Conservation (phyloP, 2,329 filamentous ascomycete species). For the Thelonectria discophora region DNA sequence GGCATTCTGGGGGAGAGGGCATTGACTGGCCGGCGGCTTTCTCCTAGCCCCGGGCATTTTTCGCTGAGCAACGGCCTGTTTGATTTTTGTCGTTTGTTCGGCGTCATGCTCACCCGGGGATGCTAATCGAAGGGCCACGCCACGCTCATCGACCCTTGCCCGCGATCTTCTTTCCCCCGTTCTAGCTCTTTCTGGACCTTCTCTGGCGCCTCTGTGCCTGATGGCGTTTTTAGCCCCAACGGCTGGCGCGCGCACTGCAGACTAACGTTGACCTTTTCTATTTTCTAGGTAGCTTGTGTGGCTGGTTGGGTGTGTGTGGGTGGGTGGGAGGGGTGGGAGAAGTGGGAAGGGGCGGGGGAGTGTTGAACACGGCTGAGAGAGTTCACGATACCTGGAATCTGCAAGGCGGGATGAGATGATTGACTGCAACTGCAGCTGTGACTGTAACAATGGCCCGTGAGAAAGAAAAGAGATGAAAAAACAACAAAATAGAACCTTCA, state of each 20-base stretch:
- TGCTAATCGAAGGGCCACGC: slow-evolving; percentile 6
- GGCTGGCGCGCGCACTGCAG: not conserved
- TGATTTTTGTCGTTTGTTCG: slow-evolving; percentile 15
- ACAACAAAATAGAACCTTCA: not conserved
- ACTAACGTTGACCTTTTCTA: not conserved
- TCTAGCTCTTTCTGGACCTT: slow-evolving; percentile 22
- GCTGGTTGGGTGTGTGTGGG: slow-evolving; percentile 1
- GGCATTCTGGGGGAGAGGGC: not conserved
- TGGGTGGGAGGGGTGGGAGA: not conserved
- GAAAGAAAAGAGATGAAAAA: not conserved
- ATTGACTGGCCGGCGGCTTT: not conserved
- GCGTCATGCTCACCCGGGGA: not conserved
- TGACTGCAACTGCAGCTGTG: slow-evolving; percentile 1
- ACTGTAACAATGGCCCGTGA: slow-evolving; percentile 3
- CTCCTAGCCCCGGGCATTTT: not conserved
- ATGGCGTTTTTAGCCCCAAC: slow-evolving; percentile 20
- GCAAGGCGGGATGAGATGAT: not conserved
- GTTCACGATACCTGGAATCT: not conserved
- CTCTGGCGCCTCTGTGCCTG: slow-evolving; percentile 13
- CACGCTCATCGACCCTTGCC: slow-evolving; percentile 8
- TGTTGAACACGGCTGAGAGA: not conserved
- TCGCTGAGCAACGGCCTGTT: not conserved
- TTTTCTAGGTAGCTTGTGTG: slow-evolving; percentile 13
- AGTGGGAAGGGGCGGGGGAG: not conserved
- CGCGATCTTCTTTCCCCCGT: slow-evolving; percentile 18